Evolutionary conservation across 306 rosid species (phyloP).

Genomic region (Trifolium subterraneum): DNA sequence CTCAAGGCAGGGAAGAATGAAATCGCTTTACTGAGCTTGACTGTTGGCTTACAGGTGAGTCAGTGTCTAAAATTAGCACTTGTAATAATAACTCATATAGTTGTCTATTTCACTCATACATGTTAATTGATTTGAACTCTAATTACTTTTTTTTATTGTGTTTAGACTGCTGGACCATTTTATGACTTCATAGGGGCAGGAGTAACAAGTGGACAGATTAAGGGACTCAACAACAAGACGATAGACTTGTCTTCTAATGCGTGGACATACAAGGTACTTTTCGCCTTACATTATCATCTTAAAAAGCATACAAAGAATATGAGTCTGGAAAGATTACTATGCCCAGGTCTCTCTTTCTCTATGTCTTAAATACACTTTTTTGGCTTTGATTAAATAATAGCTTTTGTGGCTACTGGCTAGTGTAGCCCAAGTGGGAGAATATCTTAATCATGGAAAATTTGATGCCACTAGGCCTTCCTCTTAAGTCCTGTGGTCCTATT

Average conservation of each 20-base stretch:
- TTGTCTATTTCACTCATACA: slow-evolving; percentile 7
- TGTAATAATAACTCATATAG: neutral
- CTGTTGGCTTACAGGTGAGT: slow-evolving; percentile 84
- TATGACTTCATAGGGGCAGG: slow-evolving; percentile 92
- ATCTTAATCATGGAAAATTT: too few relatives aligned
- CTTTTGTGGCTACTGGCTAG: too few relatives aligned
- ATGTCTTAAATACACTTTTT: too few relatives aligned
- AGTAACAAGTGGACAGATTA: slow-evolving; percentile 65
- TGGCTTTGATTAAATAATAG: too few relatives aligned
- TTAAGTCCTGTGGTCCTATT: too few relatives aligned
- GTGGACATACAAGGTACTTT: slow-evolving; percentile 85
- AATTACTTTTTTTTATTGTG: slow-evolving; percentile 16
- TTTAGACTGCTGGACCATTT: slow-evolving; percentile 87
- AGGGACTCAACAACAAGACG: slow-evolving; percentile 72
- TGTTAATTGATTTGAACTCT: slow-evolving; percentile 34
- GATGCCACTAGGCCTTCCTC: too few relatives aligned
- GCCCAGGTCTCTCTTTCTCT: too few relatives aligned
- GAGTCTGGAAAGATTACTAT: too few relatives aligned
- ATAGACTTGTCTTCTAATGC: slow-evolving; percentile 71
- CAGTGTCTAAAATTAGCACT: slow-evolving; percentile 29
- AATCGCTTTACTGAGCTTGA: slow-evolving; percentile 80
- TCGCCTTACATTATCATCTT: slow-evolving; percentile 3
- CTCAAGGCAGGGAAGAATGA: slow-evolving; percentile 86
- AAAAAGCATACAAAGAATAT: too few relatives aligned
- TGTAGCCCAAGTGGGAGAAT: too few relatives aligned